Evolutionary conservation across 1,284 basidiomycete genomes (phyloP), one percentile per base, ranked within the genome.

Genomic region (Sanghuangporus baumii): DNA sequence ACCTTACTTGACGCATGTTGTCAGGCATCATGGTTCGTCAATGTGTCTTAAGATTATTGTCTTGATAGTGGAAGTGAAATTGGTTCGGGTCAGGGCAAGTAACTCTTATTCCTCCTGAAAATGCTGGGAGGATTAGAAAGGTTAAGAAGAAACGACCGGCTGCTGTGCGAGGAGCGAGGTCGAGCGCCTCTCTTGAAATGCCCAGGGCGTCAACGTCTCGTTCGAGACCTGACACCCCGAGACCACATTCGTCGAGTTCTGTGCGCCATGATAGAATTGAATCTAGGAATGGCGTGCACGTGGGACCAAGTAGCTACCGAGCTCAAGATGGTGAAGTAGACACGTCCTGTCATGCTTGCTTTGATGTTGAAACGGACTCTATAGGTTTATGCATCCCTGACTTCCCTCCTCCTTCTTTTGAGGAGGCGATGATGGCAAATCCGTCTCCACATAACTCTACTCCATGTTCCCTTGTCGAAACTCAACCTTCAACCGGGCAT

Each of bases 1-100:
- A 47, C 84, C 85, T 65, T 87, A 84, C 75, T 79, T 85, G 66
- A 81, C 81, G 59, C 81, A 83, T 69, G 73, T 77, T 71, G 77
- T 81, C 70, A 78, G 76, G 58, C 83, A 81, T 69, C 81, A 83
- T 71, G 82, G 65, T 66, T 26, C 43, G 65, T 37, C 26, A n/a
- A 14, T 26, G 31, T 20, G 6, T 12, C 1, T 55, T 37, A 6
- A 8, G n/a, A 46, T 34, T 14, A 20, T 23, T 26, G 31, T 52
- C 37, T n/a, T 16, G 31, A n/a, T 26, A 11, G 11, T 18, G 11
- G n/a, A 47, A 8, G n/a, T 59, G n/a, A 36, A 9, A 16, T 31
- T 9, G 12, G 37, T 20, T 6, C 8, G 38, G 7, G n/a, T 14
- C 34, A 64, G 62, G 78, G 65, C 83, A 82, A 69, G 68, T 77